Evolutionary conservation across 1,284 basidiomycete species (phyloP).

Genomic region (Chiua sp.): DNA sequence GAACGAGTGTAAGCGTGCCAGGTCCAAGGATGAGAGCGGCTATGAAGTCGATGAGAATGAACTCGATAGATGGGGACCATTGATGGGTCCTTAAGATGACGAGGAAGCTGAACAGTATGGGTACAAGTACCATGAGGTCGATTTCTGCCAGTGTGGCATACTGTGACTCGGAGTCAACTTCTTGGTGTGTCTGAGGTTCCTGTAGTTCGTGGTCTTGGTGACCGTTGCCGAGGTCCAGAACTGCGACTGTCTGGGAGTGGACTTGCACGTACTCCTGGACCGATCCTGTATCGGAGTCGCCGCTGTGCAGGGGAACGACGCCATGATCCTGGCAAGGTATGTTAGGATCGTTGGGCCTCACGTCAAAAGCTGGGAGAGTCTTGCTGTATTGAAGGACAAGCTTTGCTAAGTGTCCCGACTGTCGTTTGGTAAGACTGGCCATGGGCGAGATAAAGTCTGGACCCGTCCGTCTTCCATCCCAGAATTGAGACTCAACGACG

Average conservation of each 20-base stretch:
- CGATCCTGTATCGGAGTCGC: neutral
- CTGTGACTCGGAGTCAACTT: constrained; percentile 5
- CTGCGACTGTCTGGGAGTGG: constrained; percentile 11
- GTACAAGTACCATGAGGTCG: constrained; percentile 20
- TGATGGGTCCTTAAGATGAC: constrained; percentile 8
- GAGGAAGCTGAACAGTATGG: constrained; percentile 16
- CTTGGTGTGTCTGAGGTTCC: no score
- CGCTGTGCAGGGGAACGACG: neutral
- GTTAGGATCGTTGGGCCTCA: neutral
- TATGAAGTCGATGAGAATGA: constrained; percentile 10
- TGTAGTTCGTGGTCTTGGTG: no score
- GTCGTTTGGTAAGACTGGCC: constrained; percentile 25
- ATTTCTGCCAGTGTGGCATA: constrained; percentile 16
- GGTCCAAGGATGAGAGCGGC: constrained; percentile 18
- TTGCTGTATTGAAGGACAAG: constrained; percentile 20
- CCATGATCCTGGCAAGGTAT: neutral
- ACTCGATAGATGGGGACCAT: constrained; percentile 8
- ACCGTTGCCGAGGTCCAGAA: constrained; percentile 17
- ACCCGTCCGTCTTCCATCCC: constrained; percentile 25
- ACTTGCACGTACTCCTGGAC: neutral
- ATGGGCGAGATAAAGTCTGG: constrained; percentile 27
- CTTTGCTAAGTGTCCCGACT: constrained; percentile 9
- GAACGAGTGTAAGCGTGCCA: constrained; percentile 20
- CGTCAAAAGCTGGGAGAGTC: constrained; percentile 4
- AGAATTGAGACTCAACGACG: constrained; percentile 20